These are phyloP conservation scores for Rubia yunnanensis DNA, from an alignment of 257 asterid genomes.

Conservation along the genomic window DNA sequence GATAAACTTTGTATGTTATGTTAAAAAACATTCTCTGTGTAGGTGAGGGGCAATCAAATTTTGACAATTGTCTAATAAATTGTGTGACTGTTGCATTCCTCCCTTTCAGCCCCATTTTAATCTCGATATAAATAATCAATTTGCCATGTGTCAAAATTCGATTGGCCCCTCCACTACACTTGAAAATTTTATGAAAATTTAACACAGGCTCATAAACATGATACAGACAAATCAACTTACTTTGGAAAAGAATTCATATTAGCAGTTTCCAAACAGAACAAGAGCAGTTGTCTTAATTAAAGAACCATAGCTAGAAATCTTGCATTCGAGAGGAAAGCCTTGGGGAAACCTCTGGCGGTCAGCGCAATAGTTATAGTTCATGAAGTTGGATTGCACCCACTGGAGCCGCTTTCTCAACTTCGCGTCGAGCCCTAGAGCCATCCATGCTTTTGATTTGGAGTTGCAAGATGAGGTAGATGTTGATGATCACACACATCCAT, in stretches of 20 bases:
- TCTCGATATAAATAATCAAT: too few relatives aligned
- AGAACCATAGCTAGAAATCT: neutral
- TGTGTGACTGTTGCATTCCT: too few relatives aligned
- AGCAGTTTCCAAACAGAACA: neutral
- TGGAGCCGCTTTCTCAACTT: conserved; percentile 20
- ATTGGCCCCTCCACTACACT: too few relatives aligned
- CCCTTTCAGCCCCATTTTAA: too few relatives aligned
- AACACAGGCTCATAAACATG: neutral
- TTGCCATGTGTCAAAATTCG: too few relatives aligned
- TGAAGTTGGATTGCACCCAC: conserved; percentile 11
- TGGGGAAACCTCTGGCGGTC: conserved; percentile 12
- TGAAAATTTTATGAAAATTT: too few relatives aligned
- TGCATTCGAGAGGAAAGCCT: conserved; percentile 19
- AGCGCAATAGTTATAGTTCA: conserved; percentile 16
- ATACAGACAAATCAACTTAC: neutral
- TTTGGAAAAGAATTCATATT: too few relatives aligned
- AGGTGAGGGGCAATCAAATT: too few relatives aligned
- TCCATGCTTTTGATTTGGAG: conserved; percentile 24
- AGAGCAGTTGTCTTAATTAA: neutral
- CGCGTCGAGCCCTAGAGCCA: conserved; percentile 35
- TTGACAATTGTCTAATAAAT: too few relatives aligned
- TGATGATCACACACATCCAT: conserved; percentile 11
- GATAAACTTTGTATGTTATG: too few relatives aligned
- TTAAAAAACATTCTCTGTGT: too few relatives aligned
- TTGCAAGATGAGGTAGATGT: neutral